A percentile compares a stretch with the other conserved stretches of the same genome.
phyloP scores from a whole-genome alignment of 2,329 filamentous ascomycete genomes.

The Colletotrichum neosansevieriae region DNA sequence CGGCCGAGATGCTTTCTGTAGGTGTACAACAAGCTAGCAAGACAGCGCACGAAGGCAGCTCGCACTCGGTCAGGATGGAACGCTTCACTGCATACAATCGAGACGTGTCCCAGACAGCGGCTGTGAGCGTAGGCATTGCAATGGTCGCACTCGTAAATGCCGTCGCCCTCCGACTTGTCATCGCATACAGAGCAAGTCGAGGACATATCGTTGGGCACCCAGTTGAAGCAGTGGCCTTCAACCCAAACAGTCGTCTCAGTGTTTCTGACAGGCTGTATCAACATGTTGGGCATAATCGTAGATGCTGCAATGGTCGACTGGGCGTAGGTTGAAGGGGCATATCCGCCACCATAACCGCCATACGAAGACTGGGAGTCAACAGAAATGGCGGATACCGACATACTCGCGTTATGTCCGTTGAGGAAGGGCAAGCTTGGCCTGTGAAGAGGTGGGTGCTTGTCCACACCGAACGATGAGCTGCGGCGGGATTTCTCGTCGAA shows the following conservation, averaged over 20 bases:
- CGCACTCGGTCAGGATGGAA: constrained; percentile 73
- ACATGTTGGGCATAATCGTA: constrained; percentile 87
- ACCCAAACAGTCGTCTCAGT: constrained; percentile 86
- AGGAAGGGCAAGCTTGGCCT: constrained; percentile 81
- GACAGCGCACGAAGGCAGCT: constrained; percentile 73
- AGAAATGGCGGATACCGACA: constrained; percentile 71
- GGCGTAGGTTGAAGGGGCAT: constrained; percentile 86
- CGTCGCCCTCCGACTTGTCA: constrained; percentile 78
- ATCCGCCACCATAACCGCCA: constrained; percentile 79
- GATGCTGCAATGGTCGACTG: constrained; percentile 88
- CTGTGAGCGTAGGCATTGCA: constrained; percentile 71
- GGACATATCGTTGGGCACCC: constrained; percentile 68
- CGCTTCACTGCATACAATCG: constrained; percentile 72
- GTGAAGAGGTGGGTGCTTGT: constrained; percentile 75
- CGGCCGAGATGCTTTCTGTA: constrained; percentile 74
- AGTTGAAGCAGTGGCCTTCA: constrained; percentile 85
- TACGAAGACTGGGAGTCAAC: constrained; percentile 78
- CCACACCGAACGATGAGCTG: constrained; percentile 92
- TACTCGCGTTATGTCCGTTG: constrained; percentile 70
- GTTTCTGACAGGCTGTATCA: constrained; percentile 82
- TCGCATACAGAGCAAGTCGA: constrained; percentile 80
- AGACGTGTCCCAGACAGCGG: constrained; percentile 72
- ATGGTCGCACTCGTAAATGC: constrained; percentile 79
- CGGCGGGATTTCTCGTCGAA: constrained; percentile 86
- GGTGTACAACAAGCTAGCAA: constrained; percentile 75